Evolutionary conservation across 2,329 filamentous ascomycete genomes (phyloP), one percentile per base, ranked within the genome.

Genomic region (Trichophyton verrucosum): DNA sequence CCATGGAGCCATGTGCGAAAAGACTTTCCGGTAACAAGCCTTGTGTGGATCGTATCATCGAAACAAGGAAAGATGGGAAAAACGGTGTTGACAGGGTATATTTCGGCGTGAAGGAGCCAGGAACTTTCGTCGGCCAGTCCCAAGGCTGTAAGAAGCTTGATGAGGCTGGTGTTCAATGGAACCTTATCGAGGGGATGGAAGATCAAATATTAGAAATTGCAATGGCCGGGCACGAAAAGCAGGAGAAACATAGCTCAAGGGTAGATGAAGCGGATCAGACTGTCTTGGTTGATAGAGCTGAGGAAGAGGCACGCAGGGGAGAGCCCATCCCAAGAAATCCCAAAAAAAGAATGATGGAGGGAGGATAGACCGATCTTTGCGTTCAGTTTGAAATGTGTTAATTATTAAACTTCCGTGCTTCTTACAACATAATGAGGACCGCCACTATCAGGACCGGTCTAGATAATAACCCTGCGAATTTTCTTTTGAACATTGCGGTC

Each of bases 91-190:
- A 80, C 63, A 87, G 83, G 55, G 90, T 99, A 3, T 95, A 92
- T 66, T 85, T 95, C 30, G 94, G 94, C 0, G 88, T 96, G 0
- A 81, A 86, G 66, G 94, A 99, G 75, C 94, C 94, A 0, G 87
- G 88, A 68, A 96, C 84, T 36, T 99, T 97, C 74, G 89, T 97
- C 17, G 85, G 84, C 4, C 81, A 87, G 62, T 97, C 95, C 65
- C 82, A 86, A 61, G 91, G 91, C 6, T 84, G 85, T 67, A 77
- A 74, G 66, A 86, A 82, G 70, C 77, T 99, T 61, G 81, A 86
- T 66, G 81, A 82, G 53, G 85, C 84, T 3, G 91, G 90, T 0
- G 82, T 99, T 58, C 74, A 83, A 51, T 89, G 92, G 64, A 75
- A 88, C 47, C 83, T 87, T 71, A 81, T 96, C 2, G 67, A 77